Evolutionary conservation across 192 early-diverging fungal genomes (phyloP), one percentile per base, ranked within the genome.

Genomic region (Entophlyctis helioformis): DNA sequence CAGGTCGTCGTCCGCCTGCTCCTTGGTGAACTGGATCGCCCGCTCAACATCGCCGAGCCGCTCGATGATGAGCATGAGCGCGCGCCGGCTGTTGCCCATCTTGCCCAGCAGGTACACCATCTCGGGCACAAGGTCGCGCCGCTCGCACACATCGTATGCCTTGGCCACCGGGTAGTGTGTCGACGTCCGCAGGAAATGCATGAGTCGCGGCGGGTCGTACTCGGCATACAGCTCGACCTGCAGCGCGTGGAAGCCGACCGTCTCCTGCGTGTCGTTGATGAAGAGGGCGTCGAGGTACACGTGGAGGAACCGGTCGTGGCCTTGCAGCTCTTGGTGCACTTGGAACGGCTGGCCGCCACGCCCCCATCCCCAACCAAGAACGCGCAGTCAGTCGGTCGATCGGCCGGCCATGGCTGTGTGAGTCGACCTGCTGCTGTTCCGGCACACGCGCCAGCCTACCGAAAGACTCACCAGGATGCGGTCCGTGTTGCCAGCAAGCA

Each of bases 11-110:
- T 98, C 93, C 50, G 88, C 90, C 63, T 96, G 92, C 42, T 98
- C 92, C 63, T 90, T 89, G 3, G 90, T 88, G 76, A 98, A 98
- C 48, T 94, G 90, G 53, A 98, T 98, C 0, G 96, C 96, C 67
- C 84, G 54, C 23, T 3, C 81, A 19, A 99, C 91, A 65, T 99
- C 85, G 26, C 80, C 72, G 11, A 99, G 61, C 37, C 83, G 69
- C 18, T 86, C 78, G 43, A 99, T 96, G 39, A 99, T 95, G 36
- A 99, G 69, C 73, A 82, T 81, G 31, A 99, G 64, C 0, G 96
- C 93, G 35, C 80, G 69, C 50, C 91, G 83, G 56, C 91, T 95
- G 47, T 99, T 79, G 37, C 96, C 96, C 91, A 96, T 93, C 12
- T 95, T 87, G 8, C 96, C 93, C 38, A 96, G 66, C 27, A 99